These are phyloP conservation scores for Saccharomycopsis hybrid DNA, from an alignment of 1,139 yeast species.

Conservation along the genomic window DNA sequence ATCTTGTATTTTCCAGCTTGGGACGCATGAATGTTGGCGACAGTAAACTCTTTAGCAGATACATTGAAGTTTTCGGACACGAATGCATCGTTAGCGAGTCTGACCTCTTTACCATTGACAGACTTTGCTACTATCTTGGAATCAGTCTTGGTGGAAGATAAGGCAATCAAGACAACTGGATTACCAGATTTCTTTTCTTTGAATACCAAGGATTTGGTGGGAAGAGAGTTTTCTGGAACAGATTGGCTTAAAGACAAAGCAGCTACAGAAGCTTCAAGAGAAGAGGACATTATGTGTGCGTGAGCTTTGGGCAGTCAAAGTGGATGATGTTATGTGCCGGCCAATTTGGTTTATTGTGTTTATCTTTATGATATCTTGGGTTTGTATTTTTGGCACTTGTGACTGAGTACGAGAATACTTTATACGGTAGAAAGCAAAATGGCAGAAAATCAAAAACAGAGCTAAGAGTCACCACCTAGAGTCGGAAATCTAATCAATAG, in stretches of 20 bases:
- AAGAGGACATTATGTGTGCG: too few species aligned
- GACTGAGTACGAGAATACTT: too few species aligned
- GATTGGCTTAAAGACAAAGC: conserved; percentile 45
- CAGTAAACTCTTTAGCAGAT: conserved; percentile 59
- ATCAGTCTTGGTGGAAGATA: conserved; percentile 66
- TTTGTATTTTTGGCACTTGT: too few species aligned
- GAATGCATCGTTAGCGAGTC: conserved; percentile 79
- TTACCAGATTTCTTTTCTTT: conserved; percentile 88
- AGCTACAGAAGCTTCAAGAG: conserved; percentile 56
- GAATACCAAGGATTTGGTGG: conserved; percentile 74
- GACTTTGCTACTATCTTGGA: conserved; percentile 55
- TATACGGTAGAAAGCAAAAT: too few species aligned
- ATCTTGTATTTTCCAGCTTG: conserved; percentile 61
- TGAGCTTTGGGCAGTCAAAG: too few species aligned
- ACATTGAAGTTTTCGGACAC: conserved; percentile 60
- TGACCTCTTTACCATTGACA: conserved; percentile 75
- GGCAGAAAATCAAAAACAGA: too few species aligned
- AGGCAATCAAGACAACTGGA: conserved; percentile 77
- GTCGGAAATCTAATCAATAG: too few species aligned
- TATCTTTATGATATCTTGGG: too few species aligned
- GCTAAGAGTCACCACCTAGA: too few species aligned
- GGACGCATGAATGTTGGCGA: conserved; percentile 49
- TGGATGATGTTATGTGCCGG: too few species aligned
- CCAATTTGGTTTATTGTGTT: too few species aligned
- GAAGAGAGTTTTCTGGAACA: conserved; percentile 37